These are phyloP conservation scores for Raffaelea ambrosiae DNA, from an alignment of 2,329 filamentous ascomycete species.

Conservation along the genomic window DNA sequence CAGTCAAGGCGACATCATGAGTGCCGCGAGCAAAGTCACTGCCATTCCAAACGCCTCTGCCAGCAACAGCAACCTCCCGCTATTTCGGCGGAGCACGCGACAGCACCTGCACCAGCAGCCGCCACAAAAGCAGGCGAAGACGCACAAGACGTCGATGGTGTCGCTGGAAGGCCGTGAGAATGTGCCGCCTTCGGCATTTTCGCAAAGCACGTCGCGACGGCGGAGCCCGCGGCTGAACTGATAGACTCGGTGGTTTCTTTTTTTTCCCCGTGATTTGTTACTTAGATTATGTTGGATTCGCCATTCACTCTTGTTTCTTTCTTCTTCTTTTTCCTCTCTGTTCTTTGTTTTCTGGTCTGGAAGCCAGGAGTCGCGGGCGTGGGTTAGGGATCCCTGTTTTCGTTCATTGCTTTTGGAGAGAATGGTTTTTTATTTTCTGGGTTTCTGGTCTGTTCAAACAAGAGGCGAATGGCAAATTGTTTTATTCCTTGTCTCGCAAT, in stretches of 20 bases:
- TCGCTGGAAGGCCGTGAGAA: slow-evolving; percentile 43
- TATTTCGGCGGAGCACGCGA: slow-evolving; percentile 36
- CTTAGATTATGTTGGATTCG: not conserved
- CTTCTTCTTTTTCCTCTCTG: not conserved
- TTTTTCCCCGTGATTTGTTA: not conserved
- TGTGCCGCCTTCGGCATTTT: slow-evolving; percentile 34
- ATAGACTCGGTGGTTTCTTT: not conserved
- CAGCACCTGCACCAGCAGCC: slow-evolving; percentile 20
- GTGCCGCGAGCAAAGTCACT: not conserved
- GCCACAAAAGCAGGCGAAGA: slow-evolving; percentile 22
- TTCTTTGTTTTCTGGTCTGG: not conserved
- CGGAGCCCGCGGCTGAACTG: slow-evolving; percentile 43
- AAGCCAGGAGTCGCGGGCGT: no score
- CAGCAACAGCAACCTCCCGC: slow-evolving; percentile 33
- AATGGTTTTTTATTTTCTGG: no score
- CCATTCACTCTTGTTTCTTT: not conserved
- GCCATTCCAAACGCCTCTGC: slow-evolving; percentile 16
- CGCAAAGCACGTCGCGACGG: slow-evolving; percentile 37
- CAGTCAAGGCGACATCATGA: slow-evolving; percentile 10
- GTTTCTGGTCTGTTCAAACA: no score
- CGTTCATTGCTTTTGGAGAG: no score
- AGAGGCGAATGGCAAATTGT: no score
- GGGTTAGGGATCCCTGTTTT: no score
- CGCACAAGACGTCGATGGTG: slow-evolving; percentile 13
- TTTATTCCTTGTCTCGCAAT: no score